These are phyloP conservation scores for Rhododendron ferrugineum DNA, from an alignment of 148 eudicot species.

Conservation along the genomic window DNA sequence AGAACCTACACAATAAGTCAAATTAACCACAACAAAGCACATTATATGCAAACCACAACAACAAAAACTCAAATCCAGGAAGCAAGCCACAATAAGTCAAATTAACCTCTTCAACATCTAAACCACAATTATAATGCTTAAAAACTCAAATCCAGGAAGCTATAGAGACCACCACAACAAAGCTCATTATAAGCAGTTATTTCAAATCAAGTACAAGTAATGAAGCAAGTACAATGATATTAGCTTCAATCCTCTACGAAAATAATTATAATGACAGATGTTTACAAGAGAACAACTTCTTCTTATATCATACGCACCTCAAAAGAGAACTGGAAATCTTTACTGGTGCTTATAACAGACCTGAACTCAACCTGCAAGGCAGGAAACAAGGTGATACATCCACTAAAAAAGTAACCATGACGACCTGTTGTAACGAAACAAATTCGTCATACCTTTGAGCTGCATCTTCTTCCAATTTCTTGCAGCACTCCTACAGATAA, in stretches of 20 bases:
- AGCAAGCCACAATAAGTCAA: too few species aligned
- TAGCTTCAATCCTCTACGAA: neutral
- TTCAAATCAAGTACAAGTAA: neutral
- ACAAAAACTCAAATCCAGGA: too few species aligned
- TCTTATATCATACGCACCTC: constrained; percentile 50
- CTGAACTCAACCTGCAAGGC: constrained; percentile 79
- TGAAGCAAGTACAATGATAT: neutral
- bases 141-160: neutral
- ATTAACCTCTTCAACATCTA: neutral
- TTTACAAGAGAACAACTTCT: neutral
- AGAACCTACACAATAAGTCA: constrained; percentile 50
- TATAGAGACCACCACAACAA: neutral
- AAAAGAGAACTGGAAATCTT: constrained; percentile 77
- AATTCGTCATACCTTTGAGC: constrained; percentile 60
- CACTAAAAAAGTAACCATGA: neutral
- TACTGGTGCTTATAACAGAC: constrained; percentile 62
- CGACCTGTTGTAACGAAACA: neutral
- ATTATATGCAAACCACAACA: too few species aligned
- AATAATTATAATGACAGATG: too few species aligned
- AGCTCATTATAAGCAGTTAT: neutral
- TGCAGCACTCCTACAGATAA: constrained; percentile 77
- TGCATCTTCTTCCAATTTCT: constrained; percentile 90
- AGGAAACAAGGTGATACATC: constrained; percentile 5
- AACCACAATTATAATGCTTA: neutral
- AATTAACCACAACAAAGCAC: neutral